Percentiles rank a stretch among this genome's conserved stretches.
Evolutionary conservation across 2,329 filamentous ascomycete species (phyloP).

Genomic region (Botrytis tulipae): DNA sequence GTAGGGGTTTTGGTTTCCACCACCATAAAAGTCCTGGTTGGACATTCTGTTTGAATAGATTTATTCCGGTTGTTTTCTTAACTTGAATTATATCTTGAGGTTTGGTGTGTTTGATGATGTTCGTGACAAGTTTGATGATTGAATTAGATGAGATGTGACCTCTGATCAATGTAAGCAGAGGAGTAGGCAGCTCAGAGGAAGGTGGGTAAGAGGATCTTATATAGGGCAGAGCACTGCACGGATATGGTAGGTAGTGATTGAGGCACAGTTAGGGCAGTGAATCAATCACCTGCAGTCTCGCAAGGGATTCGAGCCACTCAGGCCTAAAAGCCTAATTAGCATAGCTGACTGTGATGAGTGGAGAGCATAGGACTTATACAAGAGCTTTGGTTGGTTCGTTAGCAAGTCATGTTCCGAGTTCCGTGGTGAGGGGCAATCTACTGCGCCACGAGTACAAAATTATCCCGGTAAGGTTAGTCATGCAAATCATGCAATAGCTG

Average conservation of each 20-base stretch:
- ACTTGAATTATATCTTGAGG: neutral
- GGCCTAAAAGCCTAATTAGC: neutral
- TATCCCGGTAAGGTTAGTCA: neutral
- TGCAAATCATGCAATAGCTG: slow-evolving; percentile 1
- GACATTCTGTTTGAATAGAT: neutral
- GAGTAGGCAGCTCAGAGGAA: neutral
- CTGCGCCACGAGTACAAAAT: slow-evolving; percentile 11
- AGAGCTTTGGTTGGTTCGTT: neutral
- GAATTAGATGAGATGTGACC: neutral
- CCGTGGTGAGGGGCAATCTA: slow-evolving; percentile 3
- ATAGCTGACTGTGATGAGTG: neutral
- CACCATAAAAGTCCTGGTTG: slow-evolving; percentile 13
- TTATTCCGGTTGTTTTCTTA: neutral
- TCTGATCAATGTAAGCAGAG: neutral
- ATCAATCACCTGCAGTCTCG: neutral
- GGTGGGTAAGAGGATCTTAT: slow-evolving; percentile 9
- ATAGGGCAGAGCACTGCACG: neutral
- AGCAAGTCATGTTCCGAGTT: neutral
- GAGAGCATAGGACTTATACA: neutral
- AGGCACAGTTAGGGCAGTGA: slow-evolving; percentile 14
- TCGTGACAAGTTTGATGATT: neutral
- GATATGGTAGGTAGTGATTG: neutral
- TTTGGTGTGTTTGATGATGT: neutral
- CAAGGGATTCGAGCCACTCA: neutral
- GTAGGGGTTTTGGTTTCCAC: slow-evolving; percentile 3